Conservation (phyloP, 129 eudicot species). For the Escallonia rubra region DNA sequence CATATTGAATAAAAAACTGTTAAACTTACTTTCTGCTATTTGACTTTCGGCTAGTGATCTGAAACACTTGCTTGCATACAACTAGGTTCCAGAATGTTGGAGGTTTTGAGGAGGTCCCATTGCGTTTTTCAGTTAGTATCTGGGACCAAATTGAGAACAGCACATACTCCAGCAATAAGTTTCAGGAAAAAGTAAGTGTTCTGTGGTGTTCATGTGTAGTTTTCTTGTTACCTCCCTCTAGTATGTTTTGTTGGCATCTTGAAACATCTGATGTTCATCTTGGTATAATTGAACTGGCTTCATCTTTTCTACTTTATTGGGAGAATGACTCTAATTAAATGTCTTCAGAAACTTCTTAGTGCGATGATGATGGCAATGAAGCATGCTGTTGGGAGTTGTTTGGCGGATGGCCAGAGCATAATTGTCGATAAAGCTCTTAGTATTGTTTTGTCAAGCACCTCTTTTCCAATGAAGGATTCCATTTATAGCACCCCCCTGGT, state of each 20-base stretch:
- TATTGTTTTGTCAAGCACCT: conserved; percentile 32
- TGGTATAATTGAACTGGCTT: not conserved
- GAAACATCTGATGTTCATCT: not conserved
- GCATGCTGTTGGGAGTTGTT: conserved; percentile 62
- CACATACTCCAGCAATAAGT: conserved; percentile 14
- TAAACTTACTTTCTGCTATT: not conserved
- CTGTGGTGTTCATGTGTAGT: not conserved
- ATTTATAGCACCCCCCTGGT: conserved; percentile 13
- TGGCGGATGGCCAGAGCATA: conserved; percentile 46
- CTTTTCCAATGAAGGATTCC: conserved; percentile 18
- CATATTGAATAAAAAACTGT: too few relatives aligned
- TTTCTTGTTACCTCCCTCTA: not conserved
- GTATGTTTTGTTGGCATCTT: not conserved
- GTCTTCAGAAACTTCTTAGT: conserved; percentile 65
- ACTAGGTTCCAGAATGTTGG: conserved; percentile 48
- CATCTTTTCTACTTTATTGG: too few relatives aligned
- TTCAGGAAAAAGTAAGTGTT: conserved; percentile 39
- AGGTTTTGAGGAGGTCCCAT: conserved; percentile 51
- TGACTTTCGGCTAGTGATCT: conserved; percentile 2
- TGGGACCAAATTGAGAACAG: conserved; percentile 53
- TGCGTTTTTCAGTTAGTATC: conserved; percentile 46
- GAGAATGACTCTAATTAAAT: not conserved
- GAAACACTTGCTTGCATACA: conserved; percentile 13
- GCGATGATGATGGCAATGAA: conserved; percentile 69
- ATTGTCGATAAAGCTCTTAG: conserved; percentile 55